Evolutionary conservation across 495 filamentous ascomycete species (phyloP), one percentile per base, ranked within the genome.

Genomic region (Daldinia bambusicola): DNA sequence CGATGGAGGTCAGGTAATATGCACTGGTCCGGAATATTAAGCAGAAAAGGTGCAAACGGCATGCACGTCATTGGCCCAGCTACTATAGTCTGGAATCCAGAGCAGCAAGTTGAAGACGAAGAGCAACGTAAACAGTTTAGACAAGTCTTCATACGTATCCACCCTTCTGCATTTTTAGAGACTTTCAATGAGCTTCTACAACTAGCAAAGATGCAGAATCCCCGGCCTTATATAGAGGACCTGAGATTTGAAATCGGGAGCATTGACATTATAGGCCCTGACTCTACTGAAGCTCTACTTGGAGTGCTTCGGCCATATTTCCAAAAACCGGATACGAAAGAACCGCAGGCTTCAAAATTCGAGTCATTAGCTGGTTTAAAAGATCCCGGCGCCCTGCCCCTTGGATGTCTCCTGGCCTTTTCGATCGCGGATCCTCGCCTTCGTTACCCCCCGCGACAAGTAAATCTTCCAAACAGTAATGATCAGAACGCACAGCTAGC

Each of bases 191-290:
- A 92, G 70, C 70, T 97, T n/a, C 75, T 94, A 41, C 85, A 83
- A 37, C 74, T 91, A 7, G 85, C 88, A 10, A 94, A 93, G 74
- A 82, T 85, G 52, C 90, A 94, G 75, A 89, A 86, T 34, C 92
- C 93, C 4, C 83, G 82, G 9, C 88, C 95, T 20, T 89, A 88
- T 61, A 76, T 97, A n/a, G 93, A 97, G 75, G 95, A 99, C 75
- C 77, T 99, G 13, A 88, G 95, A 2, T 98, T 93, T 74, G 94
- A 98, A 71, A 91, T 99, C 77, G 95, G 95, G 50, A 97, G 93
- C 75, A 95, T 98, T 56, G 92, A 97, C 68, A 82, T 98, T 60
- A 90, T 87, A 0, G 95, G 95, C 0, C 93, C 95, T 1, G 91
- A 86, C 2, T 91, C 93, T 6, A 94, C 91, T 2, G 93, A 98